These are phyloP conservation scores for Phanerochaete carnosa DNA, from an alignment of 768 basidiomycete species.

Conservation along the genomic window DNA sequence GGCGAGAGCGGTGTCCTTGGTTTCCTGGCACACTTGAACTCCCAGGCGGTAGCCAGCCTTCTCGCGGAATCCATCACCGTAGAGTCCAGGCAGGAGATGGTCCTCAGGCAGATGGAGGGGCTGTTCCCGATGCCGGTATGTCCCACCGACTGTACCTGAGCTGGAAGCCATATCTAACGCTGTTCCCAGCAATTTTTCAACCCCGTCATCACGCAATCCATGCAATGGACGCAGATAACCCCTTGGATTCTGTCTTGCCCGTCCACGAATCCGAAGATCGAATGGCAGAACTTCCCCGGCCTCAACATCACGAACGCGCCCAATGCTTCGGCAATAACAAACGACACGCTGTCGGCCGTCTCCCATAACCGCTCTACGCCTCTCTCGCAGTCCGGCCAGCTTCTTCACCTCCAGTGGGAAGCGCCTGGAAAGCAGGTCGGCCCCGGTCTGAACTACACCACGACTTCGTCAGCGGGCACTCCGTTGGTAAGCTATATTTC, in stretches of 20 bases:
- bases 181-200: slow-evolving; percentile 41
- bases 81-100: slow-evolving; percentile 63
- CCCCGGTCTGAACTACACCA: slow-evolving; percentile 49
- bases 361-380: slow-evolving; percentile 50
- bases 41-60: slow-evolving; percentile 47
- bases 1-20: slow-evolving; percentile 62
- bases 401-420: slow-evolving; percentile 52
- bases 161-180: too few species aligned
- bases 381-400: slow-evolving; percentile 42
- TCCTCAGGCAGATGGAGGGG: slow-evolving; percentile 60
- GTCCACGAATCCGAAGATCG: slow-evolving; percentile 45
- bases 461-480: slow-evolving; percentile 40
- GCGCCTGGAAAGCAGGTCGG: slow-evolving; percentile 47
- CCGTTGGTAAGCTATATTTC: slow-evolving; percentile 31
- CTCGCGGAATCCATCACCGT: slow-evolving; percentile 55
- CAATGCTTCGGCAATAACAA: slow-evolving; percentile 30
- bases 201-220: slow-evolving; percentile 55
- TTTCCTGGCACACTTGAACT: slow-evolving; percentile 60
- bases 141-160: background rate
- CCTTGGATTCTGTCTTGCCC: slow-evolving; percentile 53
- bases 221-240: slow-evolving; percentile 59
- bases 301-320: slow-evolving; percentile 36
- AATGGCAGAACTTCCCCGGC: slow-evolving; percentile 54
- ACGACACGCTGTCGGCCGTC: slow-evolving; percentile 36
- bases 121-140: slow-evolving; percentile 54